These are phyloP conservation scores for Stephania japonica DNA, from an alignment of 164 flowering plant genomes.

Conservation along the genomic window DNA sequence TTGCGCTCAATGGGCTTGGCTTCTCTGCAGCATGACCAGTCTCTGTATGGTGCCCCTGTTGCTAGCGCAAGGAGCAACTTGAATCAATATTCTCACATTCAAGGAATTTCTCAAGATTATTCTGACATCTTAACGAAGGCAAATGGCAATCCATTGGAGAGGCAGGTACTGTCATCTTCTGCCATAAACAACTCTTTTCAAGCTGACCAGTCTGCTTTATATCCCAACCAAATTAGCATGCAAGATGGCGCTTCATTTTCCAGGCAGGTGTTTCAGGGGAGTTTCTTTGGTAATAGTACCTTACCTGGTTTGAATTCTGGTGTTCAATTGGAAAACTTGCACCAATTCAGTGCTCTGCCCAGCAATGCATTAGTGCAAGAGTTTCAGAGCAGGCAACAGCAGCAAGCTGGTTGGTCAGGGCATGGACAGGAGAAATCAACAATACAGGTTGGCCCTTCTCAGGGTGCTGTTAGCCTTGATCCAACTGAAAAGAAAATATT, in stretches of 20 bases:
- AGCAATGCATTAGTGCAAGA: conserved; percentile 22
- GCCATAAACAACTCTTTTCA: conserved; percentile 34
- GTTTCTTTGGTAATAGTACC: conserved; percentile 32
- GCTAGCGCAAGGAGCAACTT: conserved; percentile 30
- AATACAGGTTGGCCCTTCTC: conserved; percentile 35
- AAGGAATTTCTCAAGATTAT: conserved; percentile 38
- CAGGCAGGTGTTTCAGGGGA: conserved; percentile 38
- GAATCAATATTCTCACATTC: conserved; percentile 38
- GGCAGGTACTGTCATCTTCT: conserved; percentile 34
- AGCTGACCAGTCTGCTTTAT: conserved; percentile 28
- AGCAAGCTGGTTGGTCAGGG: conserved; percentile 32
- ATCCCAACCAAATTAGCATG: conserved; percentile 30
- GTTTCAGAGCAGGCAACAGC: conserved; percentile 29
- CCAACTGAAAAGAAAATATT: conserved; percentile 69
- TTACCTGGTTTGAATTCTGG: conserved; percentile 28
- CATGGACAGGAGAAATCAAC: conserved; percentile 15
- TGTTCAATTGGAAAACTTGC: conserved; percentile 26
- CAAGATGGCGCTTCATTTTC: conserved; percentile 30
- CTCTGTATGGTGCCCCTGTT: conserved; percentile 55
- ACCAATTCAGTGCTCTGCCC: conserved; percentile 25
- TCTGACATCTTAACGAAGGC: conserved; percentile 27
- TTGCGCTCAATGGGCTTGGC: conserved; percentile 35
- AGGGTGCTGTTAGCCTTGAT: conserved; percentile 41
- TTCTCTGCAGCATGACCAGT: conserved; percentile 51
- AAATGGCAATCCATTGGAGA: conserved; percentile 33